Conservation (phyloP, 1,284 basidiomycete species). For the Sparassis latifolia region DNA sequence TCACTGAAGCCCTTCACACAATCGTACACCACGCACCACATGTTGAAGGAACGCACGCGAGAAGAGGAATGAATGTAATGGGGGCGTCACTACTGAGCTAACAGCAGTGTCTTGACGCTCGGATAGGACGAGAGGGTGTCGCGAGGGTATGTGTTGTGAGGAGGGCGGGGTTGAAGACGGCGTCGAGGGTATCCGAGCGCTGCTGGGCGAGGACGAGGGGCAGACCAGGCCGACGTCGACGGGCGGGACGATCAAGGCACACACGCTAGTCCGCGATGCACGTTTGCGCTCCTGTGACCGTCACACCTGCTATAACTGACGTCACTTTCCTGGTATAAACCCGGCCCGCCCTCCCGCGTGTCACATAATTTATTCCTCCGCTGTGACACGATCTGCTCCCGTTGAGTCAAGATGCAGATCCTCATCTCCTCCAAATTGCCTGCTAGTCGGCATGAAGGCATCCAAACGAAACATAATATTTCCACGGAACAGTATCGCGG, state of each 20-base stretch:
- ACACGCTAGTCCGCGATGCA: too few species aligned
- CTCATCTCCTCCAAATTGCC: too few species aligned
- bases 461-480: too few species aligned
- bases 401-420: too few species aligned
- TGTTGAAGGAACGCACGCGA: conserved; percentile 12
- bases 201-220: conserved; percentile 13
- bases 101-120: conserved; percentile 14
- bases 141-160: conserved; percentile 6
- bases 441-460: too few species aligned
- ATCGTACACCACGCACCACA: conserved; percentile 18
- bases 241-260: conserved; percentile 12
- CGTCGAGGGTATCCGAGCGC: conserved; percentile 11
- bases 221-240: conserved; percentile 14
- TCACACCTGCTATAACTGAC: neutral
- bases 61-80: conserved; percentile 7
- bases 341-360: too few species aligned
- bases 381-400: too few species aligned
- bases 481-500: too few species aligned
- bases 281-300: neutral
- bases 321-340: neutral
- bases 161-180: too few species aligned
- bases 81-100: conserved; percentile 13
- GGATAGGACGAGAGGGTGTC: conserved; percentile 8
- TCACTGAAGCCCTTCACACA: neutral
- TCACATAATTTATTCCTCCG: too few species aligned